A percentile compares a stretch with the other conserved stretches of the same genome.
Conservation (phyloP, 1,284 basidiomycete species). For the Malassezia furfur region DNA sequence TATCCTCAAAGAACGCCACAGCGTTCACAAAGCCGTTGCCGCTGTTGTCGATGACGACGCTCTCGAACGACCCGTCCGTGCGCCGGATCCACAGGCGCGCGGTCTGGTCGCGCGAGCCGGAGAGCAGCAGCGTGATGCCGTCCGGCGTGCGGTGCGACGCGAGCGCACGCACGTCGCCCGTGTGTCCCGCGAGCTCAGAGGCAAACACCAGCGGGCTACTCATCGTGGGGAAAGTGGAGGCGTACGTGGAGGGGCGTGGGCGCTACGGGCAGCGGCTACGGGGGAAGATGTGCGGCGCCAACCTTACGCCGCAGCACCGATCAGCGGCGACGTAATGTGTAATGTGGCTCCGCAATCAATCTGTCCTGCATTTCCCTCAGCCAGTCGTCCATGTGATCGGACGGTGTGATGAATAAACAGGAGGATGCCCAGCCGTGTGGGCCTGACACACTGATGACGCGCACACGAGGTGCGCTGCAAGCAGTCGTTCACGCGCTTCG, state of each 20-base stretch:
- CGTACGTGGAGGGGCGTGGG: neutral
- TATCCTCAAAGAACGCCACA: conserved; percentile 22
- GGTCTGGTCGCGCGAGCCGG: conserved; percentile 24
- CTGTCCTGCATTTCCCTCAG: conserved; percentile 21
- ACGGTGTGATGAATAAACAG: conserved; percentile 21
- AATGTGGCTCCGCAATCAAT: conserved; percentile 2
- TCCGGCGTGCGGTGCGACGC: conserved; percentile 28
- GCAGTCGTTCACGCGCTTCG: no score
- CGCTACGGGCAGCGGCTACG: neutral
- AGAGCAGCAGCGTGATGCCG: conserved; percentile 26
- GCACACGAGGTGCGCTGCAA: no score
- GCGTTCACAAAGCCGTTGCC: conserved; percentile 44
- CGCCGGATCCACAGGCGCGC: conserved; percentile 19
- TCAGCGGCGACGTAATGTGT: conserved; percentile 16
- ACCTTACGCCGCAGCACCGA: conserved; percentile 11
- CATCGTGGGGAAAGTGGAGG: conserved; percentile 1
- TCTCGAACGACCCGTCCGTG: conserved; percentile 3
- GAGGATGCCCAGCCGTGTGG: neutral
- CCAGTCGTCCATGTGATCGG: conserved; percentile 10
- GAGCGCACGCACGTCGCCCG: conserved; percentile 35
- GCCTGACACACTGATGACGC: neutral
- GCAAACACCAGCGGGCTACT: conserved; percentile 19
- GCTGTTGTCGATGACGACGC: conserved; percentile 20
- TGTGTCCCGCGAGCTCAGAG: conserved; percentile 29
- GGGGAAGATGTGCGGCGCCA: conserved; percentile 7